Evolutionary conservation across 352 stramenopile species (phyloP).

Genomic region (Phytophthora agathidicida): DNA sequence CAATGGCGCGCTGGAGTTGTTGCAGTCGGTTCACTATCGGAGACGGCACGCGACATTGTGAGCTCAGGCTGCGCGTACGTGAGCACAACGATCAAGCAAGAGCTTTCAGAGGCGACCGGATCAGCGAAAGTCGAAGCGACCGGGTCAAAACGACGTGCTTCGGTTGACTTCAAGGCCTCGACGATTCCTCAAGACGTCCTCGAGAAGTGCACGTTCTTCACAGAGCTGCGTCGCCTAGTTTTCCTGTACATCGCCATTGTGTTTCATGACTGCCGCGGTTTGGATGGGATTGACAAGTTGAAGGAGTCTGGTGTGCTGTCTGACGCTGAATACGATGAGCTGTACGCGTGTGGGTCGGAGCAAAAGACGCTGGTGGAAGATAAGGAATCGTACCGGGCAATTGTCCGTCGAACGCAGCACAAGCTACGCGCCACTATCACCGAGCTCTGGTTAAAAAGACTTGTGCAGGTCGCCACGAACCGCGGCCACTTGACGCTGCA

Average conservation of each 20-base stretch:
- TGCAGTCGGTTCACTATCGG: slow-evolving; percentile 62
- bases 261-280: slow-evolving; percentile 74
- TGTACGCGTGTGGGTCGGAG: slow-evolving; percentile 74
- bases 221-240: slow-evolving; percentile 73
- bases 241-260: slow-evolving; percentile 88
- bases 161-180: slow-evolving; percentile 18
- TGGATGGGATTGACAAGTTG: slow-evolving; percentile 74
- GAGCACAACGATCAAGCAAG: slow-evolving; percentile 48
- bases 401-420: slow-evolving; percentile 67
- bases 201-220: slow-evolving; percentile 84
- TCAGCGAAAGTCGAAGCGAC: not conserved
- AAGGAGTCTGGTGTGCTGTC: slow-evolving; percentile 62
- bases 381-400: slow-evolving; percentile 52
- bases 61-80: slow-evolving; percentile 70
- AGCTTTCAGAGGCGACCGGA: slow-evolving; percentile 4
- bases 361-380: slow-evolving; percentile 44
- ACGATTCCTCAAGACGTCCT: slow-evolving; percentile 59
- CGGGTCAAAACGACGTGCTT: not conserved
- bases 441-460: slow-evolving; percentile 79
- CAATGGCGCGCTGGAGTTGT: slow-evolving; percentile 80
- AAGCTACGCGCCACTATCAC: slow-evolving; percentile 80
- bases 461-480: slow-evolving; percentile 70
- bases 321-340: slow-evolving; percentile 71
- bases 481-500: slow-evolving; percentile 59
- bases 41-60: slow-evolving; percentile 74